Base-by-base conservation (phyloP, 1,139 yeast genomes). In the Geotrichum siamense region DNA sequence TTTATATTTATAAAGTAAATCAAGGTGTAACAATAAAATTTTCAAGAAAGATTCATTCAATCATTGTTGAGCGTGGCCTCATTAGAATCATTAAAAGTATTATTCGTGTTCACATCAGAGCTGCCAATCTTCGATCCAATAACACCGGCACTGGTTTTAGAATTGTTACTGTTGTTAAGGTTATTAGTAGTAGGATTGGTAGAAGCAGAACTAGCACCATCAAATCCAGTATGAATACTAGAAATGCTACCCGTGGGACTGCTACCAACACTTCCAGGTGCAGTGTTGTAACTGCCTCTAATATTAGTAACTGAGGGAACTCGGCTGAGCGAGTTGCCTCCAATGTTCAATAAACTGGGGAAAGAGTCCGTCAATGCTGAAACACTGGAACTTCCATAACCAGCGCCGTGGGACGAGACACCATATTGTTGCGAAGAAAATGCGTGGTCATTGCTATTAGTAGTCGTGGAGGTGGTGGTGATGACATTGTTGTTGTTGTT, bases 301-400 rank as follows among this genome's bases (percentile, higher is more conserved):
- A 47, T 32, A 36, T 42, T 47, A 10, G 42, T 36, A 13, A 36
- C 38, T 17, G 50, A 47, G 27, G 50, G 48, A 21, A 43, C 50
- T 36, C 50, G 25, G 32, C 47, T 42, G 26, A 47, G 41, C 9
- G 48, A 41, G 26, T 38, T 47, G 2, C 55, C 57, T 22, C 57
- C 53, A 26, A 56, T 41, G 19, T 52, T 48, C 53, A 55, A 48
- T 43, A 52, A 43, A 37, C 53, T 50, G 27, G 57, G 47, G 37
- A 56, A 56, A 22, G 57, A 51, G 44, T 56, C 60, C n/a, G 51
- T 45, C 41, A 54, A 29, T 15, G 34, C 35, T 8, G 21, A 17
- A 15, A 30, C 29, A 26, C 32, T 40, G 9, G 13, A 9, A 20
- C 50, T 48, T 32, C 44, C 41, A 6, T 42, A 29, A 10, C 42